These are phyloP conservation scores for Dictyophora rubrovolvata DNA, from an alignment of 768 basidiomycete genomes.

Conservation along the genomic window DNA sequence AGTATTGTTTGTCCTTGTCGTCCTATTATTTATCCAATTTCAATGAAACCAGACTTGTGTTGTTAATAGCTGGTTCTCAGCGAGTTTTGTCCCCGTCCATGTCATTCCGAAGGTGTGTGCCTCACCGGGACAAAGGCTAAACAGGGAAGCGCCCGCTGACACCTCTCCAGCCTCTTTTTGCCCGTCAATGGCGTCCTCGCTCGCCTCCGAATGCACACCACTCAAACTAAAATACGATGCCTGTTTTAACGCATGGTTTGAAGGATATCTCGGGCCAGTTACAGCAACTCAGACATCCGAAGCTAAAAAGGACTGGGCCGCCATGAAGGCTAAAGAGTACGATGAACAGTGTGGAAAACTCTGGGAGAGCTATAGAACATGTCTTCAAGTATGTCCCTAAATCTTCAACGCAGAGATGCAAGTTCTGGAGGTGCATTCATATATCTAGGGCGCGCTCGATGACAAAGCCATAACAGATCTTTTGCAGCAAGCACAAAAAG, in stretches of 20 bases:
- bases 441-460: slow-evolving; percentile 60
- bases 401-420: not conserved
- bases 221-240: slow-evolving; percentile 84
- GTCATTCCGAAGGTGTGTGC: not conserved
- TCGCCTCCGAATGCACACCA: slow-evolving; percentile 78
- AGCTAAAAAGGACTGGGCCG: slow-evolving; percentile 52
- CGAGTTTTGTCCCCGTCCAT: not conserved
- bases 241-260: slow-evolving; percentile 97
- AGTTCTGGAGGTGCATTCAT: not conserved
- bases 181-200: slow-evolving; percentile 56
- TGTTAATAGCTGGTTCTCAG: no score
- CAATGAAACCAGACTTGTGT: no score
- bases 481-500: slow-evolving; percentile 68
- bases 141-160: not conserved
- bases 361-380: slow-evolving; percentile 72
- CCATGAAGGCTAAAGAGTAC: slow-evolving; percentile 80
- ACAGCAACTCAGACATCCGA: slow-evolving; percentile 28
- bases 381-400: slow-evolving; percentile 59
- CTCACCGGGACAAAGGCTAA: no score
- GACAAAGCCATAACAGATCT: slow-evolving; percentile 68
- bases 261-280: slow-evolving; percentile 85
- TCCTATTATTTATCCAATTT: no score
- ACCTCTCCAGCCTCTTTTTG: no score
- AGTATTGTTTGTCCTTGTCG: no score
- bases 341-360: slow-evolving; percentile 74